Percentiles rank a stretch among this genome's conserved stretches.
Evolutionary conservation across 2,329 filamentous ascomycete species (phyloP).

Genomic region (Chaetomium strumarium): DNA sequence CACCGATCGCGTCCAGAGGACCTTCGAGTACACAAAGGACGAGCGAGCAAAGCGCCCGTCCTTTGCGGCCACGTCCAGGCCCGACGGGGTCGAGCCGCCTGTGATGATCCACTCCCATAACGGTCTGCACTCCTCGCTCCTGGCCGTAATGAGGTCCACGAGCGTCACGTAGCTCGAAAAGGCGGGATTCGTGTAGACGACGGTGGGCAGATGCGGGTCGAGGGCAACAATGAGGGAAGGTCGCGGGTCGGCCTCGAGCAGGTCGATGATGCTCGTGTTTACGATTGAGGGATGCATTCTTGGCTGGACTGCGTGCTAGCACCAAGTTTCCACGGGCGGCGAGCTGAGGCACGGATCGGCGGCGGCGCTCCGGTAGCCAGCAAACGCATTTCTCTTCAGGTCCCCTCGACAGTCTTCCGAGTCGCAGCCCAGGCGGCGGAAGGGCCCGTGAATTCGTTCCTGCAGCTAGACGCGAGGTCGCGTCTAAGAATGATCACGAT

Average conservation of each 20-base stretch:
- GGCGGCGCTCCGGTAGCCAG: neutral
- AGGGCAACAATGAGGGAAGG: conserved; percentile 30
- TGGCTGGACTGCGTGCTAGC: neutral
- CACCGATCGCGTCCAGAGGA: conserved; percentile 31
- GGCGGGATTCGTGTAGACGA: conserved; percentile 30
- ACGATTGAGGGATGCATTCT: conserved; percentile 24
- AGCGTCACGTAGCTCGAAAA: conserved; percentile 22
- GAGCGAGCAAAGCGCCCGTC: conserved; percentile 10
- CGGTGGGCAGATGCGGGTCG: conserved; percentile 22
- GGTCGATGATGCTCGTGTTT: conserved; percentile 32
- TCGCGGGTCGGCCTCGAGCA: conserved; percentile 35
- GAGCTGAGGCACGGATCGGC: conserved; percentile 1
- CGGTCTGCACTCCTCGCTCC: conserved; percentile 20
- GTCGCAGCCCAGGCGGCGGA: neutral
- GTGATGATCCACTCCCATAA: conserved; percentile 30
- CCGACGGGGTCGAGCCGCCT: conserved; percentile 8
- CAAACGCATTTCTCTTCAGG: no score
- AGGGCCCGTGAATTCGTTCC: no score
- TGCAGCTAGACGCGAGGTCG: no score
- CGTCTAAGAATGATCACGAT: no score
- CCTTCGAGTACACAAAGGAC: conserved; percentile 27
- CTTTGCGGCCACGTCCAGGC: neutral
- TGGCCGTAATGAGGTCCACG: conserved; percentile 22
- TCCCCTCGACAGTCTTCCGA: no score
- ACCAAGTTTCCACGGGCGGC: conserved; percentile 8